Evolutionary conservation across 83 land plant genomes (phyloP).

Genomic region (Thuja plicata): DNA sequence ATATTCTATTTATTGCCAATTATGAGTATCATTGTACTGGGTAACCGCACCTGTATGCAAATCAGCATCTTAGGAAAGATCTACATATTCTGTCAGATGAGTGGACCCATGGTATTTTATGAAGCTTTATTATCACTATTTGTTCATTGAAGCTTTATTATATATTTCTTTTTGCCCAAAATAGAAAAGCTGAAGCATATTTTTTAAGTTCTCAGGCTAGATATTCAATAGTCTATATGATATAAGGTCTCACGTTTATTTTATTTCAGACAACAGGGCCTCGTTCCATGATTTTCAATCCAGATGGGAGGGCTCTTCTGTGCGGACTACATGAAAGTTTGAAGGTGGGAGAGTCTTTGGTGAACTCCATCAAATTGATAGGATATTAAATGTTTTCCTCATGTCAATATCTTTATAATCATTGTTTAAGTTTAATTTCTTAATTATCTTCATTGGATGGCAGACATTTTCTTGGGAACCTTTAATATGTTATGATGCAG

Average conservation of each 20-base stretch:
- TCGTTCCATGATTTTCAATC: constrained; percentile 83
- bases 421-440: background rate
- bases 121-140: background rate
- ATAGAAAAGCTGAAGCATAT: background rate
- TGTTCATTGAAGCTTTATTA: background rate
- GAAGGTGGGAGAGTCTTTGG: constrained; percentile 55
- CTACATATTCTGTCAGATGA: background rate
- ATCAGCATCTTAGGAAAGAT: background rate
- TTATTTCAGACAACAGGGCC: constrained; percentile 75
- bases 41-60: no score
- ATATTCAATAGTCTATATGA: background rate
- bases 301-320: constrained; percentile 89
- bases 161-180: background rate
- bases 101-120: background rate
- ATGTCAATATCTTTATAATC: background rate
- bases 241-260: background rate
- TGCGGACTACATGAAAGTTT: constrained; percentile 83
- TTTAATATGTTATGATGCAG: constrained; percentile 82
- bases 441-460: background rate
- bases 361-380: background rate
- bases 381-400: background rate
- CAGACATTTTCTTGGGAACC: constrained; percentile 99
- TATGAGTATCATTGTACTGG: no score
- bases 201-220: background rate
- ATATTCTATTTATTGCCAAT: no score